phyloP scores from a whole-genome alignment of 1,284 basidiomycete genomes.

The Sporisorium reilianum region DNA sequence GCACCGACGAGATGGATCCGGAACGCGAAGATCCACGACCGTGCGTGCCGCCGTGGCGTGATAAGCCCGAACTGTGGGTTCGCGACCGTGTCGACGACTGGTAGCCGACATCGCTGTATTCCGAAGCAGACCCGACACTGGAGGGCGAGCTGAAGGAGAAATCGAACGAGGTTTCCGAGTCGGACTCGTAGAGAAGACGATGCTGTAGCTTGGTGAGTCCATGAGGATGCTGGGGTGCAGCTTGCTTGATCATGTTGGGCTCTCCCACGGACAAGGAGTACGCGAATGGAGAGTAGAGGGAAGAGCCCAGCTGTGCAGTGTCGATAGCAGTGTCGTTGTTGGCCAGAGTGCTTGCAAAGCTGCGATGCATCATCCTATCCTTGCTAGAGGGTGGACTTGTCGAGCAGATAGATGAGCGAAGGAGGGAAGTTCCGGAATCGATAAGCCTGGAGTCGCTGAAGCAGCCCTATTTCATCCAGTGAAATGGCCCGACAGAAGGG shows the following conservation, averaged over 20 bases:
- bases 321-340: slow-evolving; percentile 19
- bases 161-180: slow-evolving; percentile 43
- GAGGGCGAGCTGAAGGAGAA: slow-evolving; percentile 42
- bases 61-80: slow-evolving; percentile 13
- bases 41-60: slow-evolving; percentile 14
- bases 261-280: slow-evolving; percentile 13
- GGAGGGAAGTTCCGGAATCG: background rate
- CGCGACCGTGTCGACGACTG: slow-evolving; percentile 21
- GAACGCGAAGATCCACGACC: slow-evolving; percentile 22
- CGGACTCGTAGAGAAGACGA: slow-evolving; percentile 52
- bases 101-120: slow-evolving; percentile 39
- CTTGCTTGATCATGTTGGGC: slow-evolving; percentile 46
- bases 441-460: background rate
- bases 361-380: slow-evolving; percentile 31
- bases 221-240: slow-evolving; percentile 36
- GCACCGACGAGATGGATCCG: slow-evolving; percentile 37
- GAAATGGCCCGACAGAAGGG: slow-evolving; percentile 16
- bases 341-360: slow-evolving; percentile 3
- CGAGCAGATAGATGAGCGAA: background rate
- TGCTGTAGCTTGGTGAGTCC: slow-evolving; percentile 45
- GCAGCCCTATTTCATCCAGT: slow-evolving; percentile 17
- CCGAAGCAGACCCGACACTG: slow-evolving; percentile 30
- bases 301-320: slow-evolving; percentile 1
- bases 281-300: slow-evolving; percentile 22
- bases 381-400: background rate